Base-by-base conservation (phyloP, 345 rosid species). In the Hibiscus mutabilis region DNA sequence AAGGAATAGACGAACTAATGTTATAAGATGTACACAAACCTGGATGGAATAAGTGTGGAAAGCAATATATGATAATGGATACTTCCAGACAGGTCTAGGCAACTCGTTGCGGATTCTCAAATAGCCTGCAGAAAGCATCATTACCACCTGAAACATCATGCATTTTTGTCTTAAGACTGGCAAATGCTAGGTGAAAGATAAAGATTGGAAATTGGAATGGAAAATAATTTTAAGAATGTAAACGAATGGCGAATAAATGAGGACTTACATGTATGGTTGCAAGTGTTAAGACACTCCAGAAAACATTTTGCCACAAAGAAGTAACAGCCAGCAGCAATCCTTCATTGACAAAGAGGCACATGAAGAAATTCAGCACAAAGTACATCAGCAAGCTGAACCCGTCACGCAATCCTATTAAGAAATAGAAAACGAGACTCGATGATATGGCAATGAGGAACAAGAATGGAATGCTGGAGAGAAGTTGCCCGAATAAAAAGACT, bases 91-190 rank as follows among this genome's bases (percentile, higher is more conserved):
- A 0, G 96, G 93, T 65, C 85, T 73, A 2, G 99, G 98, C 82
- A 96, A 72, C 29, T 89, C 96, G 79, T 73, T 88, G 53, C 91
- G 91, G 78, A 90, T 85, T 82, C 98, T 85, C 78, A 92, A 89
- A 80, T 90, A 94, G 40, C 98, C 99, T 16, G 99, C 98, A 8
- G 98, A 75, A 62, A 96, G 98, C 95, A 96, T 92, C 99, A 96
- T 96, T 66, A 89, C 74, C 71, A 89, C 93, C 98, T 95, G 91
- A 79, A 79, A 84, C 71, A 64, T 37, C 61, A 77, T 5, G 35
- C 66, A 78, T 49, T 31, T 37, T 18, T 15, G 7, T 12, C 22
- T 31, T 64, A 22, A 68, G 76, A 58, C 55, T 60, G 58, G 37
- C 11, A 0, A 21, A 76, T 59, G 19, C 33, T 16, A 68, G 18